Evolutionary conservation across 2,329 filamentous ascomycete species (phyloP), one percentile per base, ranked within the genome.

Genomic region (Chaetomiaceae sp.): DNA sequence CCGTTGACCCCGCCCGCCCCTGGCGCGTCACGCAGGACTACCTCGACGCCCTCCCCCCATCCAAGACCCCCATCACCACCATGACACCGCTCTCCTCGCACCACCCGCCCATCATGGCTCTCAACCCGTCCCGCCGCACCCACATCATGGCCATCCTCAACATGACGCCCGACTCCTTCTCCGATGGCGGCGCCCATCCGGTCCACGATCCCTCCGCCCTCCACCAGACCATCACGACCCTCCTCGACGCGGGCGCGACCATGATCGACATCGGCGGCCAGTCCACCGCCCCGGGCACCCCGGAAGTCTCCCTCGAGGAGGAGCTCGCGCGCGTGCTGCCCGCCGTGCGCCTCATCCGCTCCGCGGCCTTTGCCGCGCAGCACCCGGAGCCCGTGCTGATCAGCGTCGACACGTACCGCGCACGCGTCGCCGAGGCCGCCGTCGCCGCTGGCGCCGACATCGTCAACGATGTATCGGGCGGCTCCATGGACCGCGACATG

Each of bases 151-250:
- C 86, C 45, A 95, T 98, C 53, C 73, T 97, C 37, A 98, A 98
- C 66, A 70, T 95, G 42, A 97, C 93, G 0, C 91, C 91, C 0
- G 91, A 98, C 68, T 97, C 91, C 9, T 98, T 98, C 70, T 97
- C 91, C 1, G 90, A 97, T 61, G 91, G 89, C 43, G 89, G 89
- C 8, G 60, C 72, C 8, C 78, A 89, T 63, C 67, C 69, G 35
- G 60, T 70, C 19, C 60, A 67, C 11, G 71, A 78, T 52, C 51
- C 68, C 2, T 51, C 64, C 19, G 56, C 69, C 20, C 73, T 93
- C 20, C 67, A 73, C 11, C 61, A 71, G 11, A 84, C 78, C 1
- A 73, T 90, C 14, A 67, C 71, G 40, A 57, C 67, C 10, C 82
- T 88, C 61, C 77, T 94, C 51, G 65, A 68, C 32, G 70, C 73